These are phyloP conservation scores for Diaporthe sp. DNA, from an alignment of 2,329 filamentous ascomycete species.

Conservation along the genomic window DNA sequence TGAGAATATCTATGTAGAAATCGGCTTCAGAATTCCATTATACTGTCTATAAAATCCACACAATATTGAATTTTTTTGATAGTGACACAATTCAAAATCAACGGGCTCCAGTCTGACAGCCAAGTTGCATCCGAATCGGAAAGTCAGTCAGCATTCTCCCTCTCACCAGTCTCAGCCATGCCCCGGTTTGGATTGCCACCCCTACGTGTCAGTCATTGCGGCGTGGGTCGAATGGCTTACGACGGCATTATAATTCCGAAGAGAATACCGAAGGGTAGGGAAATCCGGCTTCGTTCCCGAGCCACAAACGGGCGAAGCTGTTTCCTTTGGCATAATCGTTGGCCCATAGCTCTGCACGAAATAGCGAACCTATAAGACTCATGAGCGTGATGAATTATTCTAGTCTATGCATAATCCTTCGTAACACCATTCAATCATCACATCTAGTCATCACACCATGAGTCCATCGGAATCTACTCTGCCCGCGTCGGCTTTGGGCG, in stretches of 20 bases:
- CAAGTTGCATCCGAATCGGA: not conserved
- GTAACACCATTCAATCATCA: too few relatives aligned
- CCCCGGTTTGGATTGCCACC: not conserved
- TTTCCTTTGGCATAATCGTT: not conserved
- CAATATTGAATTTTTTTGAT: too few relatives aligned
- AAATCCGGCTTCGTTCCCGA: too few relatives aligned
- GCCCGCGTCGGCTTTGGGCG: not conserved
- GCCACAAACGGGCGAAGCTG: not conserved
- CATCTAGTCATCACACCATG: not conserved
- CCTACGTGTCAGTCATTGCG: not conserved
- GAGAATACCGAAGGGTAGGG: too few relatives aligned
- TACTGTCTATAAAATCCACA: not conserved
- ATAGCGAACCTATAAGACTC: not conserved
- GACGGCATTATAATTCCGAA: conserved; percentile 2
- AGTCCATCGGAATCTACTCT: not conserved
- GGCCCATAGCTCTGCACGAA: too few relatives aligned
- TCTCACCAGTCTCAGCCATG: too few relatives aligned
- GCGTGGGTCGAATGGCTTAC: not conserved
- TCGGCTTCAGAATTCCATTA: not conserved
- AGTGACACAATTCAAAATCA: fast-evolving
- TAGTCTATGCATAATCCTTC: too few relatives aligned
- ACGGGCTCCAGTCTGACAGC: not conserved
- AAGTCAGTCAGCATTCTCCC: not conserved
- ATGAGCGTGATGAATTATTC: fast-evolving
- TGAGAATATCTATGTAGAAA: fast-evolving